phyloP scores from a whole-genome alignment of 371 early-diverging fungal species.

The Mortierella polycephala region DNA sequence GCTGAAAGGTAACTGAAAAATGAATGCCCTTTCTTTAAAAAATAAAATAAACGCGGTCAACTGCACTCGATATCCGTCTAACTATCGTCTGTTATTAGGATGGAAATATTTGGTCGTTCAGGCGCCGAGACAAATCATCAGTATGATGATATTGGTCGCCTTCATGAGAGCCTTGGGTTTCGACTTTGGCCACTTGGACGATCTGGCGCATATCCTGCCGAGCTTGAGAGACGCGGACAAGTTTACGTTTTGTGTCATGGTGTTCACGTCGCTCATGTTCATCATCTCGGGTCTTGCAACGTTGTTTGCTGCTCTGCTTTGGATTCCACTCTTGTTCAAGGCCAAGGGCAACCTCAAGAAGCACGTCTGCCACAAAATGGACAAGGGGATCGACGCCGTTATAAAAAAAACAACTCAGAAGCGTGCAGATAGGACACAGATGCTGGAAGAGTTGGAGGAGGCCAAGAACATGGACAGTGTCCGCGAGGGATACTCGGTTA shows the following conservation, averaged over 20 bases:
- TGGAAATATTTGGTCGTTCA: conserved; percentile 73
- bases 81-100: conserved; percentile 13
- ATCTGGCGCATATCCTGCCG: conserved; percentile 14
- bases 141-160: conserved; percentile 49
- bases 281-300: conserved; percentile 54
- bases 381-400: conserved; percentile 58
- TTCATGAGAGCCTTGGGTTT: conserved; percentile 24
- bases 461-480: too few relatives aligned
- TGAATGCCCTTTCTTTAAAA: not conserved
- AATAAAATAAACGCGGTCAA: not conserved
- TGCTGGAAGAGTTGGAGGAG: conserved; percentile 11
- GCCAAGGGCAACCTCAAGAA: conserved; percentile 72
- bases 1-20: conserved; percentile 57
- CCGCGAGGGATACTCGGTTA: too few relatives aligned
- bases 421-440: conserved; percentile 5
- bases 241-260: conserved; percentile 42
- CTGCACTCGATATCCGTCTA: not conserved
- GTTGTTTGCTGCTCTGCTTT: conserved; percentile 61
- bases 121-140: conserved; percentile 66
- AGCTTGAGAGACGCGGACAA: conserved; percentile 4
- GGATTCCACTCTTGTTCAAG: conserved; percentile 63
- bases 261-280: conserved; percentile 62
- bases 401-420: conserved; percentile 22
- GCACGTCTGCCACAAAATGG: conserved; percentile 70
- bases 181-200: conserved; percentile 9